These are phyloP conservation scores for Calonectria pseudoturangicola DNA, from an alignment of 2,329 filamentous ascomycete species.

Conservation along the genomic window DNA sequence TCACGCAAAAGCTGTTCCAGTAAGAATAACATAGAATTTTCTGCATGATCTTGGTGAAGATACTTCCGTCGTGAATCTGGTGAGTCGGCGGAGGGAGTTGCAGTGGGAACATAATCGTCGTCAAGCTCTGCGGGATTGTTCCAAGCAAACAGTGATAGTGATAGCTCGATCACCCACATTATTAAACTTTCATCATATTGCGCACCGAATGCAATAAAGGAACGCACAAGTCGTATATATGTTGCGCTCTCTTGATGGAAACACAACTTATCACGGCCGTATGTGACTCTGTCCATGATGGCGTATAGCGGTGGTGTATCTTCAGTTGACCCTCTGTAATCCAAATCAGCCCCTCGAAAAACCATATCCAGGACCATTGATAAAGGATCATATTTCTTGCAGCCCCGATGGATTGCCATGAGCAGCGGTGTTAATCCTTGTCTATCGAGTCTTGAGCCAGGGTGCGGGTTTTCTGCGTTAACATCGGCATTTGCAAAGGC, in stretches of 20 bases:
- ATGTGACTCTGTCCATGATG: not conserved
- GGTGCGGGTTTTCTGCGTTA: not conserved
- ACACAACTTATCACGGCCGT: not conserved
- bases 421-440: not conserved
- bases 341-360: not conserved
- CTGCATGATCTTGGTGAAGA: not conserved
- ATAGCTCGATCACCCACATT: not conserved
- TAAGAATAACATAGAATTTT: not conserved
- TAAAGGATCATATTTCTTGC: not conserved
- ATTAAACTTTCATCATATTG: slow-evolving; percentile 1
- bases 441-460: no score
- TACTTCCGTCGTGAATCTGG: not conserved
- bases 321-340: not conserved
- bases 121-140: not conserved
- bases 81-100: no score
- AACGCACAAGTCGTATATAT: not conserved
- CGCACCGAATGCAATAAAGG: not conserved
- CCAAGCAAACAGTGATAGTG: not conserved
- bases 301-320: not conserved
- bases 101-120: not conserved
- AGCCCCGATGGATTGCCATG: not conserved
- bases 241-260: not conserved
- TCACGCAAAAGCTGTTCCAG: not conserved
- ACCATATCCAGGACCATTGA: not conserved
- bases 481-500: not conserved